Base-by-base conservation (phyloP, 2,329 filamentous ascomycete species). In the Apiospora saccharicola region DNA sequence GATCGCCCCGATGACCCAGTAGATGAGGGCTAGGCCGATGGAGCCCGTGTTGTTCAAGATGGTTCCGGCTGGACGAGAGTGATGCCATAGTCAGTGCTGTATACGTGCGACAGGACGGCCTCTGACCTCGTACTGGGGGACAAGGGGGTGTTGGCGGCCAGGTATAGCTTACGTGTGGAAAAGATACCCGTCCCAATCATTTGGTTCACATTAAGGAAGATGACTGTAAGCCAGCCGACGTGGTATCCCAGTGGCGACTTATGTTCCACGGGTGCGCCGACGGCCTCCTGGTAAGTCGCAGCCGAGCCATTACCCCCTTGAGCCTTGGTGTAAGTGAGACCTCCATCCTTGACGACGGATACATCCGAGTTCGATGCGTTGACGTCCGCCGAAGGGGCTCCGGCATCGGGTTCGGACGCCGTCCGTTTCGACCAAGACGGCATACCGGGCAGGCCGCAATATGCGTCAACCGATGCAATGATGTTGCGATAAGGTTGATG, bases 161-260 rank as follows among this genome's bases (percentile, higher is more conserved):
- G n/a, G 10, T 7, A 49, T 22, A 37, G 34, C 78, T 72, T 74
- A 80, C 78, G 78, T 13, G 72, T 74, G 6, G 87, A 89, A 74
- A 88, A 90, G 8, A 90, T 85, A 6, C 90, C 89, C 0, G 89
- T 91, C 1, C 90, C 90, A 64, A 92, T 85, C 89, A 91, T 91
- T 79, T 88, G 88, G 71, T 86, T 79, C 68, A 91, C 79, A 74
- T 91, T 91, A 37, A 91, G 78, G 71, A 90, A 88, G 26, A 91
- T 82, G 26, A 90, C 87, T 0, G 89, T 89, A 37, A 88, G 76
- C 22, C 84, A 84, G 1, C 86, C 86, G 49, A 91, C 89, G 13
- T 86, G 81, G 76, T 91, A 90, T 0, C 90, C 90, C n/a, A 92
- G 80, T 0, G 90, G 89, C 4, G 89, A 91, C 6, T 83, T 77